Conservation (phyloP, 192 early-diverging fungal genomes). For the Gryganskiella cystojenkinii region DNA sequence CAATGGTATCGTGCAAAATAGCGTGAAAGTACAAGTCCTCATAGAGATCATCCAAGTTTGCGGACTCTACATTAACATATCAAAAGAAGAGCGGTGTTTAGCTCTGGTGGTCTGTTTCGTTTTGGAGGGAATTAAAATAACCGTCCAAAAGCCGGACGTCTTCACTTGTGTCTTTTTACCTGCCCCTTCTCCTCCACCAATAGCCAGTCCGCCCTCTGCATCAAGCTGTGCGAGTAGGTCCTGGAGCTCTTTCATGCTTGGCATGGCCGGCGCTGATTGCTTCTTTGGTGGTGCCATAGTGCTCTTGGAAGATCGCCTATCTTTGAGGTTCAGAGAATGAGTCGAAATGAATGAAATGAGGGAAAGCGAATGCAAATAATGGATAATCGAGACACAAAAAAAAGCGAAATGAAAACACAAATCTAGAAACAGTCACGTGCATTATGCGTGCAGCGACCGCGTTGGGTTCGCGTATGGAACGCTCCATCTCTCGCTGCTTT, state of each 20-base stretch:
- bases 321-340: neutral
- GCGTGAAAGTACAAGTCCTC: conserved; percentile 45
- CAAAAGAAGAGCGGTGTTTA: neutral
- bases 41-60: conserved; percentile 39
- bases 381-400: neutral
- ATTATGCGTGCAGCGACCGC: no score
- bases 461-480: no score
- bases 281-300: conserved; percentile 40
- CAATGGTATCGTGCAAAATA: conserved; percentile 30
- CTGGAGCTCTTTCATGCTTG: conserved; percentile 49
- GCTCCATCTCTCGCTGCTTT: no score
- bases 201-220: conserved; percentile 31
- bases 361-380: no score
- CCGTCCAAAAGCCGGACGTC: no score
- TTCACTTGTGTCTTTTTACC: neutral
- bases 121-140: no score
- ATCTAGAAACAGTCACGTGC: no score
- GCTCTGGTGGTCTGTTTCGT: neutral
- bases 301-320: neutral
- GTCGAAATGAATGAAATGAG: neutral
- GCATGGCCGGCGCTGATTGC: conserved; percentile 25
- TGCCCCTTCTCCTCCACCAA: conserved; percentile 31
- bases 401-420: neutral
- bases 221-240: conserved; percentile 33
- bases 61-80: conserved; percentile 14